Conservation (phyloP, 2,329 filamentous ascomycete genomes). For the Talaromyces marneffei region DNA sequence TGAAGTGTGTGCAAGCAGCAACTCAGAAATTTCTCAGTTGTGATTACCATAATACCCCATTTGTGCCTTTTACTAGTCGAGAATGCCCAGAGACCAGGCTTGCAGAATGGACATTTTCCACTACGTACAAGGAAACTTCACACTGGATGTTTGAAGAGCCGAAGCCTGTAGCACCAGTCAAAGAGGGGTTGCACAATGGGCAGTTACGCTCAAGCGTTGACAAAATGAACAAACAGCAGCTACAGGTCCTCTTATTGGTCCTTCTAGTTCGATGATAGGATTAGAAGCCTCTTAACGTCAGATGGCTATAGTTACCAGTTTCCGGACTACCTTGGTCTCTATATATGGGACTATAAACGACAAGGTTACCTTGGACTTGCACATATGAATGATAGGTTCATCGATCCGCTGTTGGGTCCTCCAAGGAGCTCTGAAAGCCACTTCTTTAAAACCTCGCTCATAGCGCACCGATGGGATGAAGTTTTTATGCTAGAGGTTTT, state of each 20-base stretch:
- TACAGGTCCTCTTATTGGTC: not conserved
- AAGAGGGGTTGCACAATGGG: not conserved
- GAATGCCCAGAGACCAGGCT: not conserved
- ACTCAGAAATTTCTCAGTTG: slow-evolving; percentile 8
- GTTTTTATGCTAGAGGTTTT: not conserved
- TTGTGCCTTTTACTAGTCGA: slow-evolving; percentile 1
- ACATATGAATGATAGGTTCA: not conserved
- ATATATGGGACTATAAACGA: slow-evolving; percentile 1
- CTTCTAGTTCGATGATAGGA: not conserved
- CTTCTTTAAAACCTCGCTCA: not conserved
- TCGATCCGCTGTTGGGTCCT: not conserved
- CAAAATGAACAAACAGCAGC: too few relatives aligned
- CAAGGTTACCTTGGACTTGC: not conserved
- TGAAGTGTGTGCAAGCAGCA: slow-evolving; percentile 10
- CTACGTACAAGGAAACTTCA: slow-evolving; percentile 1
- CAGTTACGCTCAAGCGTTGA: too few relatives aligned
- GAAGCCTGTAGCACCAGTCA: not conserved
- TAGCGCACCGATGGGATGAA: not conserved
- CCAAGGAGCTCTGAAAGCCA: not conserved
- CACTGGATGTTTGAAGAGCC: slow-evolving; percentile 1
- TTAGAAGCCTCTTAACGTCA: too few relatives aligned
- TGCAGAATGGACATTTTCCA: slow-evolving; percentile 4
- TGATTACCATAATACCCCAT: too few relatives aligned
- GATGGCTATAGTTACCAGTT: not conserved
- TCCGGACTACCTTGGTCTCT: slow-evolving; percentile 10